Conservation (phyloP, 2,329 filamentous ascomycete species). For the Beauveria brongniartii region DNA sequence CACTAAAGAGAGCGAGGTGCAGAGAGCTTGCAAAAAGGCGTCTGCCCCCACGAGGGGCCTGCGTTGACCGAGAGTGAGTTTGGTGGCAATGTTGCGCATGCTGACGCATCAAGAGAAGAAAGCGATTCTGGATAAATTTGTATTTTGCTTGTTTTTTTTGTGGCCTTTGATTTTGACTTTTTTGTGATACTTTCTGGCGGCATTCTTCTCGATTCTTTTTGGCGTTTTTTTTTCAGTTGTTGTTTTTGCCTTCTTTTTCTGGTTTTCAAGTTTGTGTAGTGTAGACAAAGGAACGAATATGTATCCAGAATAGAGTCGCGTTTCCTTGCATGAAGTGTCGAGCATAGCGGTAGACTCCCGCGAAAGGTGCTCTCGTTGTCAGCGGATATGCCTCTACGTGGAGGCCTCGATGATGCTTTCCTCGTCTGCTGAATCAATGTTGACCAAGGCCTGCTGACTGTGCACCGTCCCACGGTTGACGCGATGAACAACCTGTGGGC, state of each 20-base stretch:
- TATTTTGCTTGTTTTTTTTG: background rate
- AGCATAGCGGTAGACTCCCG: background rate
- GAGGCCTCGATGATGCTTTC: slow-evolving; percentile 15
- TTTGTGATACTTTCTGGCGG: background rate
- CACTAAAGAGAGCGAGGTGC: background rate
- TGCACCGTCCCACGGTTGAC: slow-evolving; percentile 37
- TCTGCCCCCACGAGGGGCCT: background rate
- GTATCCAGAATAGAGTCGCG: background rate
- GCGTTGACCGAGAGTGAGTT: background rate
- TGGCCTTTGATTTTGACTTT: background rate
- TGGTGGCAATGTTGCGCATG: background rate
- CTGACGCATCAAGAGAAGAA: background rate
- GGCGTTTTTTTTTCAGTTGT: background rate
- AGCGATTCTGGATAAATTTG: background rate
- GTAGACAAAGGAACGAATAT: slow-evolving; percentile 1
- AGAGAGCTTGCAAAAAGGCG: background rate
- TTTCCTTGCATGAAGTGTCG: background rate
- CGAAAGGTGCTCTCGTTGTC: background rate
- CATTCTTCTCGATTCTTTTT: background rate
- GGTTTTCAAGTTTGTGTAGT: background rate
- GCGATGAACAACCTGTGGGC: slow-evolving; percentile 50
- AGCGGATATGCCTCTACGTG: background rate
- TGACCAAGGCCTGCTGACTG: slow-evolving; percentile 45
- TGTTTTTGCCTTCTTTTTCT: background rate
- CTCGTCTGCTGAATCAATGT: slow-evolving; percentile 29